Base-by-base conservation (phyloP, 2,329 filamentous ascomycete species). In the Diaporthe longicolla region DNA sequence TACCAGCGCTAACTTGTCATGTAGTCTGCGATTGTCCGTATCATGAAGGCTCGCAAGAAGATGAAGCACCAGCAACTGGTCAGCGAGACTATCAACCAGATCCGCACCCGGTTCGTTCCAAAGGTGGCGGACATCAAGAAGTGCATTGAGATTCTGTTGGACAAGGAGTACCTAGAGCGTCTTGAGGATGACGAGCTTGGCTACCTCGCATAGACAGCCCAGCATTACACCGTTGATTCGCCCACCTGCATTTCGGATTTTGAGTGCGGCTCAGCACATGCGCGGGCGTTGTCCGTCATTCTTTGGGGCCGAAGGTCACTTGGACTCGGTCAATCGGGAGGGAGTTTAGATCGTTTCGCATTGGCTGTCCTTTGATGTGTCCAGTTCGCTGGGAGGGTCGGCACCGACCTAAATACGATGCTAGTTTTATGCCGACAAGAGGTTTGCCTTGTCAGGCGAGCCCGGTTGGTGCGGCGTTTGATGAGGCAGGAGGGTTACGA, bases 31-130 rank as follows among this genome's bases (percentile, higher is more conserved):
- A 98, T 99, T 83, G 97, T 99, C 73, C 94, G 97, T 81, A 98
- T 99, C 87, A 99, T 99, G 97, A 99, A 99, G 88, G 97, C 96
- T 4, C 93, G 97, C 75, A 98, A 99, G 91, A 94, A 93, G 86
- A 97, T 98, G 94, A 98, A 98, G 90, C 96, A 99, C 85, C 92
- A 93, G 76, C 93, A 97, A 81, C 92, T 99, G 17, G 95, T 99
- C 71, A 93, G 94, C 81, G 97, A 99, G 85, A 97, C 95, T 32
- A 98, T 99, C 83, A 93, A 93, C 81, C 97, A 98, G 84, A 98
- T 99, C 83, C 94, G 94, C 82, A 92, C 92, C 55, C 94, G 97
- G 54, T 99, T 99, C 84, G 92, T 95, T 73, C 97, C 97, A 54
- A 97, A 97, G 85, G 90, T 99, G 40, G 89, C 91, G 21, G 97